Base-by-base conservation (phyloP, 345 rosid genomes). In the Syzygium aromaticum region DNA sequence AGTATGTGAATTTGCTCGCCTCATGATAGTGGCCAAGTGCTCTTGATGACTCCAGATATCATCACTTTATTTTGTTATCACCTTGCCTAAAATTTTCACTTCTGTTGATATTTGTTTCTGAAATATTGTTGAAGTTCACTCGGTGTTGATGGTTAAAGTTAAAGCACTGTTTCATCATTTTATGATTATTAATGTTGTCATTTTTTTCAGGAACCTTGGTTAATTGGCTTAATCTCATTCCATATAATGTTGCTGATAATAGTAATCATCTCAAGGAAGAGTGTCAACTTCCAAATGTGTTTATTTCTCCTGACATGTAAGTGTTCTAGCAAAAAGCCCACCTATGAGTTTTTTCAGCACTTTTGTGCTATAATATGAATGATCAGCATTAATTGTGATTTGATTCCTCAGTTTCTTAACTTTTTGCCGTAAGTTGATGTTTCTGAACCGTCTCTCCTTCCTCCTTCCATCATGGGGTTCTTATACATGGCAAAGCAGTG, bases 231-330 rank as follows among this genome's bases (percentile, higher is more conserved):
- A 67, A 33, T 96, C 91, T 92, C 89, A 52, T 95, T 97, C 89
- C 95, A 97, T 90, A 83, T 89, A 87, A 28, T 92, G 88, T 88
- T 97, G 88, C 91, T 97, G 77, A 12, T 95, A 2, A 85, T 92
- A n/a, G 90, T 90, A 30, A 77, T 96, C 53, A 46, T 91, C 86
- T 94, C 99, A 33, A 92, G 96, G 91, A 95, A 90, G 87, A 93
- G 92, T 88, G 86, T 90, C 89, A 97, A 97, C 88, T 96, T 97
- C 89, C 99, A 97, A 89, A 94, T 95, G 96, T 93, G 90, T 85
- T 88, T 97, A 77, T 97, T 97, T 91, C 94, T 96, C 77, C 87
- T 95, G 25, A 90, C 98, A 40, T 93, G 99, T 97, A 92, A 94
- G 98, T 89, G 86, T 51, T 73, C 46, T 73, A 19, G 7, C 49